Evolutionary conservation across 2,329 filamentous ascomycete species (phyloP), one percentile per base, ranked within the genome.

Genomic region (Neospermospora avenae): DNA sequence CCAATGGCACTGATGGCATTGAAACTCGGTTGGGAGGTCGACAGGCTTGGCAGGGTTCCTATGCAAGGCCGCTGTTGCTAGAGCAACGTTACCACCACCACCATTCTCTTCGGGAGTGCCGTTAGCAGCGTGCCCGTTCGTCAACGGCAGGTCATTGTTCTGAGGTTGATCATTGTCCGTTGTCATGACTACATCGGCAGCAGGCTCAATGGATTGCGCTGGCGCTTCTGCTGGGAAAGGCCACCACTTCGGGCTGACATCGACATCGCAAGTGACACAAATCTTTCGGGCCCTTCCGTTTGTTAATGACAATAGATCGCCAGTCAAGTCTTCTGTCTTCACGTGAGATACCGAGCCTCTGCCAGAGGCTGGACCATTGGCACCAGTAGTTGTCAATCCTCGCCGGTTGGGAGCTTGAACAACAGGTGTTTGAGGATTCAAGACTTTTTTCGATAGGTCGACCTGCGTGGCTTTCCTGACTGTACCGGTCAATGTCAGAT

Each of bases 401-500:
- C 84, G 81, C 59, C 85, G 79, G 67, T 81, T 78, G 25, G 74
- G 70, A 61, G 76, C 63, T 18, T 71, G 67, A 24, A 74, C 69
- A 16, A 48, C 34, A 18, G 65, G 39, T 3, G 59, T 46, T 14
- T 67, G 61, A 41, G 49, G 31, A 63, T 68, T 70, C 31, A 64
- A 34, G 18, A 62, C 54, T 63, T 74, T 69, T 66, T 77, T 67
- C 59, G 74, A 68, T 68, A 77, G 68, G 68, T 77, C 71, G 71
- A 78, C 70, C 4, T 73, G 82, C 61, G 91, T 95, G 22, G 95
- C 93, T 75, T 96, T 97, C 57, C 95, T 88, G 22, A 95, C 91
- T 18, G 93, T 97, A 28, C 95, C 95, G 2, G 93, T 97, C 68
- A 97, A 78, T 2, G 90, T 85, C 42, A 93, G 82, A 72, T 99